These are phyloP conservation scores for Talaromyces sp. DNA, from an alignment of 2,329 filamentous ascomycete species.

Conservation along the genomic window DNA sequence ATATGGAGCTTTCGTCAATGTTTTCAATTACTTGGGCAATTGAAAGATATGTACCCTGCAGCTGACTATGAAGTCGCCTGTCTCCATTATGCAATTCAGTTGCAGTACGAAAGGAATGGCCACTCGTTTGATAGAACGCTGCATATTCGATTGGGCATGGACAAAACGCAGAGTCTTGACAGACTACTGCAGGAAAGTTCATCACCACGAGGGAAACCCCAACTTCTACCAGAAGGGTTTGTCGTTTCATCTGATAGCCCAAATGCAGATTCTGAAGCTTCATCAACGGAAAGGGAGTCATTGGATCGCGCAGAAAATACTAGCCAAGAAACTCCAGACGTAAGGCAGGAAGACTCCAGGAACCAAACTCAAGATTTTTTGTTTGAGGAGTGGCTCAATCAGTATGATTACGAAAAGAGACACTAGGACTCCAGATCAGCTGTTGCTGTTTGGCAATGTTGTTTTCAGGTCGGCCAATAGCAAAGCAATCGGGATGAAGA, in stretches of 20 bases:
- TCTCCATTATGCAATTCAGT: constrained; percentile 33
- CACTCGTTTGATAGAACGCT: constrained; percentile 26
- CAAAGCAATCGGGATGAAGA: not conserved
- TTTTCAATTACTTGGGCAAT: constrained; percentile 76
- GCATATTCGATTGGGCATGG: constrained; percentile 26
- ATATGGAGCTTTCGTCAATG: constrained; percentile 76
- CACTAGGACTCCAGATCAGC: not conserved
- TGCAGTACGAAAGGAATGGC: constrained; percentile 24
- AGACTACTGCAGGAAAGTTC: not conserved
- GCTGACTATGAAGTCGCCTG: constrained; percentile 66
- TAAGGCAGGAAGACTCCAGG: not conserved
- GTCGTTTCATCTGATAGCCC: not conserved
- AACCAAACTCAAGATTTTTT: not conserved
- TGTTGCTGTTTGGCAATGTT: not conserved
- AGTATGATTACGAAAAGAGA: not conserved
- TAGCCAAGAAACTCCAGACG: not conserved
- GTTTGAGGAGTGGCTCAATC: not conserved
- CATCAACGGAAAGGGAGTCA: not conserved
- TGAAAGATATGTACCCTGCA: constrained; percentile 80
- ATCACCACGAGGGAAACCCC: not conserved
- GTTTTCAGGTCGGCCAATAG: not conserved
- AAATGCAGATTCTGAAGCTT: not conserved
- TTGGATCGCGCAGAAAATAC: not conserved
- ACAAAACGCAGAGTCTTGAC: not conserved
- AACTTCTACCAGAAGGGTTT: not conserved